Base-by-base conservation (phyloP, 140 eudicot genomes). In the Flaveria floridana region DNA sequence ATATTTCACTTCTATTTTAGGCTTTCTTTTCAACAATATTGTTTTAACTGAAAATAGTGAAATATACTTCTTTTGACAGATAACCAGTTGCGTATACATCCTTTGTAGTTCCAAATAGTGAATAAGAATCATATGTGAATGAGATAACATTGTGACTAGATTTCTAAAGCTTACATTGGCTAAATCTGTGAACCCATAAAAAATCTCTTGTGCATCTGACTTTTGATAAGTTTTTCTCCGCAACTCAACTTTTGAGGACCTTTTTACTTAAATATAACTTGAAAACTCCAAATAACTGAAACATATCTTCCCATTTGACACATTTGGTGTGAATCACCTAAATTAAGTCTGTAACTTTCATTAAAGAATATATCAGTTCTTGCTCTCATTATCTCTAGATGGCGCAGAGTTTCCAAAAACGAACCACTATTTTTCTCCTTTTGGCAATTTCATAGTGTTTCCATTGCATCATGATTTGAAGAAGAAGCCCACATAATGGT, bases 81-180 rank as follows among this genome's bases (percentile, higher is more conserved):
- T 28, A 28, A 30, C 13, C 65, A 47, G 51, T 75, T 26, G 23
- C 72, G 28, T 71, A 64, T 56, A 42, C 51, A 28, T 76, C 59
- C 61, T 41, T 68, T 55, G 19, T 23, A 68, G 56, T 52, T 67
- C 23, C 48, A 25, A 48, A 42, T 16, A 67, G 75, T 51, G 44
- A 61, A 19, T 61, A 37, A 14, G 77, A 39, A 78, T 30, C 71
- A 51, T 61, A 56, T 52, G 26, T 78, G 82, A 30, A 50, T 13
- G 10, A 57, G 62, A 70, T 74, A 47, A 61, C 18, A 47, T 46
- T 46, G 47, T 11, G 34, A 63, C 71, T 63, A 62, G 20, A 63
- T 74, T 62, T 63, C 34, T 62, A 62, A 26, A 62, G 62, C 15
- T 62, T 65, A 44, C 25, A 63, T 2, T 63, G 48, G 70, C 47